phyloP scores from a whole-genome alignment of 164 flowering plant genomes.

The Macadamia tetraphylla region DNA sequence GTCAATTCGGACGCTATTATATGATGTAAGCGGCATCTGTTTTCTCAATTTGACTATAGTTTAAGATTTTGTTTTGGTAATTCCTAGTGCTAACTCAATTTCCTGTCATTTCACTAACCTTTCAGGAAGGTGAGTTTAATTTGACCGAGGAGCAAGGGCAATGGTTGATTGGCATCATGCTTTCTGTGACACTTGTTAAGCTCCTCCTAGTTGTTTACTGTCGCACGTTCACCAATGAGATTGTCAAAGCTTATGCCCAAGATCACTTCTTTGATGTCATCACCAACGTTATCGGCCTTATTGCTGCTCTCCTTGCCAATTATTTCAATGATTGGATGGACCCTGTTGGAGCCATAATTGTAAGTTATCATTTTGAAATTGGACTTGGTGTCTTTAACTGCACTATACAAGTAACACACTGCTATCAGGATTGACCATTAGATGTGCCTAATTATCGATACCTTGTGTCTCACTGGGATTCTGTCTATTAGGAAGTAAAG shows the following conservation, averaged over 20 bases:
- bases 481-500: too few relatives aligned
- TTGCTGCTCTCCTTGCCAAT: slow-evolving; percentile 78
- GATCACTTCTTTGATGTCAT: slow-evolving; percentile 94
- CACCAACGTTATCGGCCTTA: slow-evolving; percentile 77
- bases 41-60: background rate
- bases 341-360: slow-evolving; percentile 90
- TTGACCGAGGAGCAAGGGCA: slow-evolving; percentile 61
- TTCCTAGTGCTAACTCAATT: too few relatives aligned
- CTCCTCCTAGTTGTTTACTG: slow-evolving; percentile 58
- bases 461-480: too few relatives aligned
- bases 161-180: slow-evolving; percentile 83
- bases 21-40: slow-evolving; percentile 40
- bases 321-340: slow-evolving; percentile 71
- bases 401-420: background rate
- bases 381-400: background rate
- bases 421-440: background rate
- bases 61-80: too few relatives aligned
- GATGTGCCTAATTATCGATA: background rate
- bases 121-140: slow-evolving; percentile 47
- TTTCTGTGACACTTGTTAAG: slow-evolving; percentile 71
- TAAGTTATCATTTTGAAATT: slow-evolving; percentile 29
- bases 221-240: slow-evolving; percentile 78
- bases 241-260: slow-evolving; percentile 91
- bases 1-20: slow-evolving; percentile 52
- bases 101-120: background rate